Evolutionary conservation across 768 basidiomycete species (phyloP).

Genomic region (Lentinula edodes): DNA sequence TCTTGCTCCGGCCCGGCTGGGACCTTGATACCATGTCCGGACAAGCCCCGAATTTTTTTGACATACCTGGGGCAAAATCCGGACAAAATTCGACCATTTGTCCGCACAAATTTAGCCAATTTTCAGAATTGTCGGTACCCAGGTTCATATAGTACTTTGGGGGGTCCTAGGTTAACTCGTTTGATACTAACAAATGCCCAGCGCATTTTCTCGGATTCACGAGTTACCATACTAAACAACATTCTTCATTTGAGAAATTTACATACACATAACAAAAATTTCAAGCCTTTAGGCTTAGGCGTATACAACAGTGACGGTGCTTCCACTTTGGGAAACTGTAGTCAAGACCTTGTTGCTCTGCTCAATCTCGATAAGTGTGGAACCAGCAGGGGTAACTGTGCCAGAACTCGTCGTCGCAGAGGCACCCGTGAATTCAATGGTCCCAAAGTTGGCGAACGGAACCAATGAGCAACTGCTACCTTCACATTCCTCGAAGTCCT

Average conservation of each 20-base stretch:
- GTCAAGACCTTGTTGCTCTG: slow-evolving; percentile 23
- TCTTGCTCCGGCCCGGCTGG: too few species aligned
- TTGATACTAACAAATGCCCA: too few species aligned
- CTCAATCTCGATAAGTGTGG: slow-evolving; percentile 29
- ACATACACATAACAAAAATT: background rate
- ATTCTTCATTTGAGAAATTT: background rate
- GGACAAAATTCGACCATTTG: too few species aligned
- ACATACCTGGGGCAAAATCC: too few species aligned
- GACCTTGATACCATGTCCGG: too few species aligned
- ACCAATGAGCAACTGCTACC: slow-evolving; percentile 13
- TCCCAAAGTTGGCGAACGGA: slow-evolving; percentile 33
- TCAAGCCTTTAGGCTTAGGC: background rate
- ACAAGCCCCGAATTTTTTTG: too few species aligned
- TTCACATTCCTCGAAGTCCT: slow-evolving; percentile 8
- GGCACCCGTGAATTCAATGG: slow-evolving; percentile 28
- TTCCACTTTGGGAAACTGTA: slow-evolving; percentile 12
- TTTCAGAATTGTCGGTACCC: too few species aligned
- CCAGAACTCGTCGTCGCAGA: slow-evolving; percentile 21
- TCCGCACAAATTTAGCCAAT: too few species aligned
- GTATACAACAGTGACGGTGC: slow-evolving; percentile 15
- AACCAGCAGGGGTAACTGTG: slow-evolving; percentile 19
- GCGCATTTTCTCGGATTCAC: too few species aligned
- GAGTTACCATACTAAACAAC: background rate
- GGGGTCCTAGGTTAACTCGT: too few species aligned
- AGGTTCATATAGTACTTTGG: too few species aligned